phyloP scores from a whole-genome alignment of 495 filamentous ascomycete species.

The Daldinia loculata region DNA sequence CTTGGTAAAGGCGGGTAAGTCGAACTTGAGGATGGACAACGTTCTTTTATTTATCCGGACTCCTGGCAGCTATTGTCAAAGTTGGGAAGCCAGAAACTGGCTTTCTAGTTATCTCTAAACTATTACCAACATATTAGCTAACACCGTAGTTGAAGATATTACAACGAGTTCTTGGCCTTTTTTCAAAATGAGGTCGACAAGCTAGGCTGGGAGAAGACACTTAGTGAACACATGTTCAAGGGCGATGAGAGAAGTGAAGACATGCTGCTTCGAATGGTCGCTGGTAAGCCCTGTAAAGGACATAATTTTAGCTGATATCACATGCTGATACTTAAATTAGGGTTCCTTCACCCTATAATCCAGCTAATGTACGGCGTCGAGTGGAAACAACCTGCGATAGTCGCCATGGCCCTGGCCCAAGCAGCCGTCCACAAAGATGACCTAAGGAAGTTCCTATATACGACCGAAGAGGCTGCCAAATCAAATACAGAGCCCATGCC shows the following conservation, averaged over 20 bases:
- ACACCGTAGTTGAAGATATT: slow-evolving; percentile 58
- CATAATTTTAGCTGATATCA: slow-evolving; percentile 11
- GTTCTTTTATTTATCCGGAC: neutral
- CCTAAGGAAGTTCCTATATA: slow-evolving; percentile 59
- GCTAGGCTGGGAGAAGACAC: slow-evolving; percentile 64
- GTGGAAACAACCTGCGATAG: slow-evolving; percentile 79
- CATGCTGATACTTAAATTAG: slow-evolving; percentile 50
- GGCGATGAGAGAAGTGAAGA: slow-evolving; percentile 67
- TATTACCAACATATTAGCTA: slow-evolving; percentile 36
- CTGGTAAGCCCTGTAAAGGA: slow-evolving; percentile 52
- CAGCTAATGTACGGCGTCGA: slow-evolving; percentile 87
- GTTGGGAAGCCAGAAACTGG: neutral
- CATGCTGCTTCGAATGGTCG: slow-evolving; percentile 66
- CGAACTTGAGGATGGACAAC: slow-evolving; percentile 9
- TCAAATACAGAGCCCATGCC: slow-evolving; percentile 49
- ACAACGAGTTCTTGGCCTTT: slow-evolving; percentile 74
- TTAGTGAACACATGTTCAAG: slow-evolving; percentile 73
- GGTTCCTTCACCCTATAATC: slow-evolving; percentile 82
- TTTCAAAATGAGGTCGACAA: slow-evolving; percentile 75
- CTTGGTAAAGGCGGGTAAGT: slow-evolving; percentile 53
- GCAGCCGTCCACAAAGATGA: slow-evolving; percentile 68
- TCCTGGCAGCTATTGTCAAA: neutral
- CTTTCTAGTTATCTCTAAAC: neutral
- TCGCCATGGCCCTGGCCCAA: slow-evolving; percentile 83
- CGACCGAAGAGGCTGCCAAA: slow-evolving; percentile 61